These are phyloP conservation scores for Coemansia brasiliensis DNA, from an alignment of 192 early-diverging fungal genomes.

Conservation along the genomic window DNA sequence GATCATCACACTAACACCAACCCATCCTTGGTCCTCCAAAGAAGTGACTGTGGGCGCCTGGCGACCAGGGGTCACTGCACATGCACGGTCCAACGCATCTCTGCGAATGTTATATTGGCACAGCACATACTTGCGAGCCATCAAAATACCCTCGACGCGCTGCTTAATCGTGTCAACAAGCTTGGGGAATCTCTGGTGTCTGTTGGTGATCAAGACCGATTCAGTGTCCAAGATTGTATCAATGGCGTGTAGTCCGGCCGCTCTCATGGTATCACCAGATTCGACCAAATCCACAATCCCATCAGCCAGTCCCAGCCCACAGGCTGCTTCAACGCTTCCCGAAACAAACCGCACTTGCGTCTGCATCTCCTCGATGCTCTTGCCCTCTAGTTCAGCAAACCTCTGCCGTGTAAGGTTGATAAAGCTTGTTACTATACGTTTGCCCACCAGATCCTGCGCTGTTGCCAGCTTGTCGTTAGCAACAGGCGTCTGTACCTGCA, in stretches of 20 bases:
- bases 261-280: conserved; percentile 99
- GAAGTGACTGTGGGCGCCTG: conserved; percentile 88
- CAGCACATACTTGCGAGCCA: conserved; percentile 83
- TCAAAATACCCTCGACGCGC: conserved; percentile 88
- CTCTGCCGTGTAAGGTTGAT: conserved; percentile 64
- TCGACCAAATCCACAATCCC: conserved; percentile 85
- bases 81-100: conserved; percentile 61
- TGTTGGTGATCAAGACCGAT: conserved; percentile 88
- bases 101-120: conserved; percentile 89
- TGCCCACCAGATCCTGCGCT: conserved; percentile 78
- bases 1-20: conserved; percentile 90
- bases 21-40: conserved; percentile 86
- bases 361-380: conserved; percentile 43
- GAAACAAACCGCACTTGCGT: conserved; percentile 86
- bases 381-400: conserved; percentile 77
- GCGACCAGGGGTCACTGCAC: conserved; percentile 84
- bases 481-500: conserved; percentile 89
- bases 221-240: conserved; percentile 79
- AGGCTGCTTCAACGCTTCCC: conserved; percentile 95
- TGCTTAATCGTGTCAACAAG: conserved; percentile 77
- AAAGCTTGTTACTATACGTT: conserved; percentile 94
- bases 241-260: conserved; percentile 92
- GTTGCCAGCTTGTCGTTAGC: conserved; percentile 37
- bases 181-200: conserved; percentile 68
- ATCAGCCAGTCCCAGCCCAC: conserved; percentile 94